Conservation (phyloP, 352 stramenopile genomes). For the Phytophthora ohioensis region DNA sequence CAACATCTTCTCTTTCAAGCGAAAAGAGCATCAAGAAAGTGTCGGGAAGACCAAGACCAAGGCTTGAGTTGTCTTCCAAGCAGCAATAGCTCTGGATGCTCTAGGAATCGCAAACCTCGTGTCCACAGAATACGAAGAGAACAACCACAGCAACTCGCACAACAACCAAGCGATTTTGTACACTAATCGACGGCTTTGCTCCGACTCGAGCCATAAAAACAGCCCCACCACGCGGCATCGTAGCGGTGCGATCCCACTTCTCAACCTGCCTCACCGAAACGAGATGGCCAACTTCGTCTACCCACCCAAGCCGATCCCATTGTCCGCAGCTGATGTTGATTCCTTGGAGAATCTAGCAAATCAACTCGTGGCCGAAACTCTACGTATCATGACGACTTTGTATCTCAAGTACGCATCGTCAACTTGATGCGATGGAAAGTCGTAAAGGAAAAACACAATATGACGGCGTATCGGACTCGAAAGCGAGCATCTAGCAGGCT, state of each 20-base stretch:
- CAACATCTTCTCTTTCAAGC: too few species aligned
- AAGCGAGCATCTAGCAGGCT: conserved; percentile 4
- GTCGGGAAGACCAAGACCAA: not conserved
- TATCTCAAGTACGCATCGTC: conserved; percentile 43
- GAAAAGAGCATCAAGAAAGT: conserved; percentile 2
- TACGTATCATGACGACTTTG: conserved; percentile 57
- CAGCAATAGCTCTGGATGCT: not conserved
- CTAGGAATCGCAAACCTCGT: not conserved
- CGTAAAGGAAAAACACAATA: conserved; percentile 52
- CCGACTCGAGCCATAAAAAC: not conserved
- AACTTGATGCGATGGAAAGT: conserved; percentile 55
- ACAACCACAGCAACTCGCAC: conserved; percentile 6
- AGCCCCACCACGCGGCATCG: conserved; percentile 1
- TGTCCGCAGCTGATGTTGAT: conserved; percentile 19
- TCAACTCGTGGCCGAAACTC: conserved; percentile 60
- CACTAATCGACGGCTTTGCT: conserved; percentile 17
- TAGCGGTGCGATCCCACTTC: conserved; percentile 16
- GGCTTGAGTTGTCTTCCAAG: not conserved
- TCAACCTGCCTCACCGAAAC: conserved; percentile 30
- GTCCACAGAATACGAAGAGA: conserved; percentile 4
- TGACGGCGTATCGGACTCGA: conserved; percentile 59
- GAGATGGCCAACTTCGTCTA: conserved; percentile 22
- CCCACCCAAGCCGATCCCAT: conserved; percentile 21
- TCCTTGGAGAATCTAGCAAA: conserved; percentile 42
- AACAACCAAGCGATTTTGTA: conserved; percentile 23